These are phyloP conservation scores for Ligustrum vulgare DNA, from an alignment of 257 asterid species.

Conservation along the genomic window DNA sequence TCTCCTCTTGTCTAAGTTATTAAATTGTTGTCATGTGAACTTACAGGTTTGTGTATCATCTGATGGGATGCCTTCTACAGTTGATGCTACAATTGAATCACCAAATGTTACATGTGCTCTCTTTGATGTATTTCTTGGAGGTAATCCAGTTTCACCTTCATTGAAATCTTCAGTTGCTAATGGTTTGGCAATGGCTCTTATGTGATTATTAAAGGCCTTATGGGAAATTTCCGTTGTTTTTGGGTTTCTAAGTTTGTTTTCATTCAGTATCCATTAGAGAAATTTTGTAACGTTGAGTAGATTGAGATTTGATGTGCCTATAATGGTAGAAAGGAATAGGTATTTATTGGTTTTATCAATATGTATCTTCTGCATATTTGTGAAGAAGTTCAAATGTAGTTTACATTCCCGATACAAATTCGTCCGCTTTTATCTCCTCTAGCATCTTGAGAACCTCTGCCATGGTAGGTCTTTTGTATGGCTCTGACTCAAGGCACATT, in stretches of 20 bases:
- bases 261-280: not conserved
- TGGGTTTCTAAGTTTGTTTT: conserved; percentile 20
- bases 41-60: conserved; percentile 70
- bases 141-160: conserved; percentile 75
- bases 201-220: conserved; percentile 31
- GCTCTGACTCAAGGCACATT: conserved; percentile 77
- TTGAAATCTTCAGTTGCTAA: conserved; percentile 65
- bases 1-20: not conserved
- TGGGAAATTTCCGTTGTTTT: conserved; percentile 4
- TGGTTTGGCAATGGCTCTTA: conserved; percentile 63
- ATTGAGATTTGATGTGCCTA: not conserved
- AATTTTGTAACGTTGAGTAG: conserved; percentile 6
- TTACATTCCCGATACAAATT: conserved; percentile 21
- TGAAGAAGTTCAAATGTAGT: conserved; percentile 15
- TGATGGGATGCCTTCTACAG: conserved; percentile 54
- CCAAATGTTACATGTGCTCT: conserved; percentile 68
- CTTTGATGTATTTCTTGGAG: conserved; percentile 84
- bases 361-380: not conserved
- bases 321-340: not conserved
- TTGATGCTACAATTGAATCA: conserved; percentile 80
- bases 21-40: not conserved
- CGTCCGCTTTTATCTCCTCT: conserved; percentile 48
- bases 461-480: conserved; percentile 76
- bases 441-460: conserved; percentile 73
- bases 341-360: not conserved